phyloP scores from a whole-genome alignment of 163 green algal genomes.

The Prototheca wickerhamii region DNA sequence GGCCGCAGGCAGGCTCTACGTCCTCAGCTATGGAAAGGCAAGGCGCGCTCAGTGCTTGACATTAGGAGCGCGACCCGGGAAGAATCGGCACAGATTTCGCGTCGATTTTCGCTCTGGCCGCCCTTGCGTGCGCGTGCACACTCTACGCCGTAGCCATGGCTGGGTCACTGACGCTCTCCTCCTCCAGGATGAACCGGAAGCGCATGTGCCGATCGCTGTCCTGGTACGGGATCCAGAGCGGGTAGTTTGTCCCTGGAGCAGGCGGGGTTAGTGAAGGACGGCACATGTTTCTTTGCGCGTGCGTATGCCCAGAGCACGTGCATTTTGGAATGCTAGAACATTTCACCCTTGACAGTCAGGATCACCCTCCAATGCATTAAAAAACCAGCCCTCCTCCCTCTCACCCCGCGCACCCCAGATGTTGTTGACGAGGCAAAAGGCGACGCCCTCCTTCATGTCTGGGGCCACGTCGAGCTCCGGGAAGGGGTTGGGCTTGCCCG shows the following conservation, averaged over 20 bases:
- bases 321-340: no score
- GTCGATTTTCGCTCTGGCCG: no score
- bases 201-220: slow-evolving; percentile 16
- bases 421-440: slow-evolving; percentile 46
- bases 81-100: no score
- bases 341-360: no score
- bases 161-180: background rate
- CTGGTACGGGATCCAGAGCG: slow-evolving; percentile 21
- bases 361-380: background rate
- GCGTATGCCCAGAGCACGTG: no score
- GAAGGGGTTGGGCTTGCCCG: slow-evolving; percentile 33
- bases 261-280: no score
- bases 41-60: no score
- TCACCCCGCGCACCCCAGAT: slow-evolving; percentile 32
- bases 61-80: no score
- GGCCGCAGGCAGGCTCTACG: no score
- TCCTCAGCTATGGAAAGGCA: no score
- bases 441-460: slow-evolving; percentile 34
- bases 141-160: background rate
- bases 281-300: no score
- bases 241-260: slow-evolving; percentile 20
- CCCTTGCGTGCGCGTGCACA: background rate
- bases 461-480: slow-evolving; percentile 15
- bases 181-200: slow-evolving; percentile 21
- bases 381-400: background rate